Evolutionary conservation across 163 green algal genomes (phyloP).

Genomic region (Trebouxiophyceae sp.): DNA sequence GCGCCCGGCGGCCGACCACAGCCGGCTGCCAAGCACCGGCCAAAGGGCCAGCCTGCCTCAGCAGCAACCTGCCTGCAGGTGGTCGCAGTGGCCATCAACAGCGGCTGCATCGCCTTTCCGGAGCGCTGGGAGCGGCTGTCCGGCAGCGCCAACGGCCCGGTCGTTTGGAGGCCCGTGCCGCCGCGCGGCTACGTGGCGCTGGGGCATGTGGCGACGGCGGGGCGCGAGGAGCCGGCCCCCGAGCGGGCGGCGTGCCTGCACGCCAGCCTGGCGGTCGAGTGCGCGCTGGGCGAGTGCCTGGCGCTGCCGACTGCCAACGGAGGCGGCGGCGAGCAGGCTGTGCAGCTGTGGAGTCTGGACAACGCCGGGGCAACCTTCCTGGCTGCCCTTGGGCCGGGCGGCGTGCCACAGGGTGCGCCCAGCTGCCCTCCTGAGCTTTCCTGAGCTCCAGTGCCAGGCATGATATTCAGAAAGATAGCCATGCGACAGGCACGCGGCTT

Average conservation of each 20-base stretch:
- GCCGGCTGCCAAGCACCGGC: too few species aligned
- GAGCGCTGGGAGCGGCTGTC: slow-evolving; percentile 26
- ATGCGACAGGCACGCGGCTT: too few species aligned
- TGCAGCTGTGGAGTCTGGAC: slow-evolving; percentile 58
- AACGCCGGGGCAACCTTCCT: slow-evolving; percentile 61
- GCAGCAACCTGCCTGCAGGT: slow-evolving; percentile 42
- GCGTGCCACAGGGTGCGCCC: too few species aligned
- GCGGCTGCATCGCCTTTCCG: slow-evolving; percentile 60
- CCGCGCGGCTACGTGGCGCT: slow-evolving; percentile 56
- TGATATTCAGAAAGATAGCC: too few species aligned
- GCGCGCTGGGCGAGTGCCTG: slow-evolving; percentile 47
- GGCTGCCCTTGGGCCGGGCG: too few species aligned
- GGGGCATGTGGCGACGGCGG: slow-evolving; percentile 37
- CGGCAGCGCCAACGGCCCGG: slow-evolving; percentile 47
- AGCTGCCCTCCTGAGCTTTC: too few species aligned
- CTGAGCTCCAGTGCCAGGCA: too few species aligned
- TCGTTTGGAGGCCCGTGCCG: slow-evolving; percentile 57
- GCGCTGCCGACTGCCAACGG: slow-evolving; percentile 13
- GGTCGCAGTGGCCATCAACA: slow-evolving; percentile 66
- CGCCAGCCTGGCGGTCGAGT: slow-evolving; percentile 28
- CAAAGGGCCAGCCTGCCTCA: too few species aligned
- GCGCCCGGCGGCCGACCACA: too few species aligned
- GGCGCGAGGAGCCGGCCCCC: slow-evolving; percentile 26
- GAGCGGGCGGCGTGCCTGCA: slow-evolving; percentile 53
- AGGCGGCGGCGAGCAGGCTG: slow-evolving; percentile 4